Conservation (phyloP, 2,329 filamentous ascomycete species). For the Zasmidium angulare region DNA sequence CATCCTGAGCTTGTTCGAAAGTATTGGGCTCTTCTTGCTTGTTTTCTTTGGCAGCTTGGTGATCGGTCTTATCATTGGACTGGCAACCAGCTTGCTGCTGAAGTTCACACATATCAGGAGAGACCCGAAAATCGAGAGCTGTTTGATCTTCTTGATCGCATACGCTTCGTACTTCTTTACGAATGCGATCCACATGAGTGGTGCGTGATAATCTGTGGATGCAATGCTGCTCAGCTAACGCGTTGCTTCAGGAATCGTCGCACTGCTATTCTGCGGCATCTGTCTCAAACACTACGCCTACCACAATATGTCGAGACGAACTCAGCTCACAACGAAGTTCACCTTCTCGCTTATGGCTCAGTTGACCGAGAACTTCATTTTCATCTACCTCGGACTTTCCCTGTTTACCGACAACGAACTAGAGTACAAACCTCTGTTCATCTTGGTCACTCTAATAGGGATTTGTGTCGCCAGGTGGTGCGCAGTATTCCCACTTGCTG, state of each 20-base stretch:
- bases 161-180: constrained; percentile 98
- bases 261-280: constrained; percentile 94
- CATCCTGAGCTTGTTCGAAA: constrained; percentile 81
- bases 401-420: constrained; percentile 88
- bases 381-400: constrained; percentile 94
- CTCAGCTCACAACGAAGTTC: constrained; percentile 96
- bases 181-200: constrained; percentile 92
- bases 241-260: constrained; percentile 74
- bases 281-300: constrained; percentile 99
- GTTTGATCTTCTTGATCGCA: constrained; percentile 86
- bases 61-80: constrained; percentile 84
- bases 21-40: constrained; percentile 88
- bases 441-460: constrained; percentile 85
- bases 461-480: constrained; percentile 92
- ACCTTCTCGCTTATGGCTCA: constrained; percentile 93
- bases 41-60: constrained; percentile 94
- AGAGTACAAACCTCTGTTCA: constrained; percentile 90
- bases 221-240: constrained; percentile 5
- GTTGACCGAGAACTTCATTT: constrained; percentile 98
- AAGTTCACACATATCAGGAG: constrained; percentile 94
- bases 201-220: constrained; percentile 51
- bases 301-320: constrained; percentile 98
- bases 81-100: constrained; percentile 80
- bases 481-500: constrained; percentile 90
- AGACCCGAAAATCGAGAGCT: constrained; percentile 95